phyloP scores from a whole-genome alignment of 257 asterid species.

The Capsicum baccatum region DNA sequence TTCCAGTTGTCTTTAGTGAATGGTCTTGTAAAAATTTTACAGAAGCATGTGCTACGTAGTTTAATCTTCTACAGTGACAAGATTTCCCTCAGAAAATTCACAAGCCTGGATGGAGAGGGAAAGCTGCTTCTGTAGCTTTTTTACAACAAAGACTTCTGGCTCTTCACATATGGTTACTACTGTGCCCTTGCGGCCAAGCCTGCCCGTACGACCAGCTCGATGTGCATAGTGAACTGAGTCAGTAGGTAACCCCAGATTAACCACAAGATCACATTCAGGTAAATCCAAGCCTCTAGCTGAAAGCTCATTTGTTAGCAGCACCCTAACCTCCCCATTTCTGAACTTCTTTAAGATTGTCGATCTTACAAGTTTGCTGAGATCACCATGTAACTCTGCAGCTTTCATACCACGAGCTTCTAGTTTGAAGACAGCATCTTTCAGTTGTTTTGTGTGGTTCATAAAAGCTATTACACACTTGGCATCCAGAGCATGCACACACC shows the following conservation, averaged over 20 bases:
- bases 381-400: conserved; percentile 93
- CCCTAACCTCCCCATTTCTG: conserved; percentile 78
- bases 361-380: conserved; percentile 74
- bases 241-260: conserved; percentile 87
- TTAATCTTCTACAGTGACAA: conserved; percentile 59
- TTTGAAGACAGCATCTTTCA: conserved; percentile 84
- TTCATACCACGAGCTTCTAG: conserved; percentile 93
- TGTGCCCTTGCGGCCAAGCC: conserved; percentile 83
- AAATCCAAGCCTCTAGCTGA: conserved; percentile 97
- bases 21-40: conserved; percentile 11
- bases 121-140: conserved; percentile 88
- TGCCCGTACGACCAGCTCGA: conserved; percentile 96
- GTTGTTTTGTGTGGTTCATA: conserved; percentile 89
- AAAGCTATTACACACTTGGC: conserved; percentile 84
- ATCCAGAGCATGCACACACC: conserved; percentile 85
- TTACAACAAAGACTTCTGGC: conserved; percentile 77
- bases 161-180: conserved; percentile 93
- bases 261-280: conserved; percentile 97
- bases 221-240: conserved; percentile 90
- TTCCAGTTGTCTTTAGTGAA: conserved; percentile 17
- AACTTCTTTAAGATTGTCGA: conserved; percentile 81
- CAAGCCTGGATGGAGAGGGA: conserved; percentile 66
- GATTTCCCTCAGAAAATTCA: conserved; percentile 81
- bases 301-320: conserved; percentile 86
- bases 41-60: conserved; percentile 32